These are phyloP conservation scores for Lactuca saligna DNA, from an alignment of 129 eudicot species.

Conservation along the genomic window DNA sequence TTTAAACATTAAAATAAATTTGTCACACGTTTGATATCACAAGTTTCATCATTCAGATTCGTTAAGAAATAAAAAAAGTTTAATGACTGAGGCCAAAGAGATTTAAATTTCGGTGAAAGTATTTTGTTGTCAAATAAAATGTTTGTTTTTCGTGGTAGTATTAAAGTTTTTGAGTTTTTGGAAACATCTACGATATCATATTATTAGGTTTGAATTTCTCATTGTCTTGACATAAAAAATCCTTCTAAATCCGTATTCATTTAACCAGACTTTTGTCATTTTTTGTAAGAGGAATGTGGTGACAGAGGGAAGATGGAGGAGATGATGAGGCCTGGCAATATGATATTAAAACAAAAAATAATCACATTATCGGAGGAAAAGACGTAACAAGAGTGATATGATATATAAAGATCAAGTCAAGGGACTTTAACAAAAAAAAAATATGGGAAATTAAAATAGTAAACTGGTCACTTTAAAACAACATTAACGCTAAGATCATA, in stretches of 20 bases:
- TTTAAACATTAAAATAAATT: too few species aligned
- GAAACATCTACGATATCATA: too few species aligned
- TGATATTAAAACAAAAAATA: background rate
- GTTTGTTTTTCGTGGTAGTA: background rate
- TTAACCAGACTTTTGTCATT: background rate
- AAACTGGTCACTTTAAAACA: too few species aligned
- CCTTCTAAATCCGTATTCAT: background rate
- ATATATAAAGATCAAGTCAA: too few species aligned
- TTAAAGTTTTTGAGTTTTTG: background rate
- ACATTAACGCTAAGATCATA: background rate
- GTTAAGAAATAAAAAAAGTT: too few species aligned
- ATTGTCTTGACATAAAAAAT: background rate
- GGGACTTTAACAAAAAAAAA: background rate
- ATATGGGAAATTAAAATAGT: background rate
- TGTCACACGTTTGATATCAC: too few species aligned
- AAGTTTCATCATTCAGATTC: too few species aligned
- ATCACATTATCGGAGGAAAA: background rate
- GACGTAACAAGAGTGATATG: background rate
- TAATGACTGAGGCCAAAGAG: background rate
- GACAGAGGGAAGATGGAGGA: background rate
- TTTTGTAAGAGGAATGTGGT: background rate
- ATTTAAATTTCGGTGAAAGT: background rate
- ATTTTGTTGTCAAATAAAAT: background rate
- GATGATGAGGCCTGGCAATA: background rate
- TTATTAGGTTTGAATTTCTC: background rate